Evolutionary conservation across 169 alveolate genomes (phyloP).

Genomic region (Cryptosporidium baileyi): DNA sequence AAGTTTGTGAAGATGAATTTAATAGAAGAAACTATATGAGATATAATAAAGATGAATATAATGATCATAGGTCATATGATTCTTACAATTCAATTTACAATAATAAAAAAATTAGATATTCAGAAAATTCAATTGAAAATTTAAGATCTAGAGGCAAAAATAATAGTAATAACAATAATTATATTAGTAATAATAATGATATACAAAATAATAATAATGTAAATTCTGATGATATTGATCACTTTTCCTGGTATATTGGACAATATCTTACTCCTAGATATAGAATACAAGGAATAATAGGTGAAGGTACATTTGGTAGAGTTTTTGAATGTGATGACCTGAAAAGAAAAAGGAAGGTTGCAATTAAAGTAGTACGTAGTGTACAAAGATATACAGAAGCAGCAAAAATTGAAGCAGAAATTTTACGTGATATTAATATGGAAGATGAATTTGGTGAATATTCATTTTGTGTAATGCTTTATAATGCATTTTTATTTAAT

Average conservation of each 20-base stretch:
- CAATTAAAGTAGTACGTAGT: slow-evolving; percentile 92
- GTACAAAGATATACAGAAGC: slow-evolving; percentile 92
- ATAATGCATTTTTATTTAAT: slow-evolving; percentile 87
- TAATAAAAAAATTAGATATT: not conserved
- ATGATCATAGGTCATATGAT: slow-evolving; percentile 15
- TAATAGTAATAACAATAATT: not conserved
- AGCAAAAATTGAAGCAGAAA: slow-evolving; percentile 95
- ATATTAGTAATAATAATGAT: not conserved
- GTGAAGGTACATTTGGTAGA: slow-evolving; percentile 99
- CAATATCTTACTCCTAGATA: slow-evolving; percentile 73
- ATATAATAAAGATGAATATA: slow-evolving; percentile 6
- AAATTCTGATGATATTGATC: slow-evolving; percentile 47
- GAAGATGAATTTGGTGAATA: slow-evolving; percentile 83
- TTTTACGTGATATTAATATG: slow-evolving; percentile 84
- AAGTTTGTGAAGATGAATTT: not conserved
- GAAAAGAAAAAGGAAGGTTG: slow-evolving; percentile 81
- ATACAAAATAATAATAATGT: not conserved
- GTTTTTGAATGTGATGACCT: slow-evolving; percentile 89
- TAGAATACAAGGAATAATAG: slow-evolving; percentile 85
- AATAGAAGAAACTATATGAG: not conserved
- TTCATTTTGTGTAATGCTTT: slow-evolving; percentile 88
- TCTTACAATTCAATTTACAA: slow-evolving; percentile 11
- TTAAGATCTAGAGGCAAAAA: not conserved
- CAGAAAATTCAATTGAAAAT: slow-evolving; percentile 5
- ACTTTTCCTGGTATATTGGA: slow-evolving; percentile 32